These are phyloP conservation scores for Aegle marmelos DNA, from an alignment of 345 rosid genomes.

Conservation along the genomic window DNA sequence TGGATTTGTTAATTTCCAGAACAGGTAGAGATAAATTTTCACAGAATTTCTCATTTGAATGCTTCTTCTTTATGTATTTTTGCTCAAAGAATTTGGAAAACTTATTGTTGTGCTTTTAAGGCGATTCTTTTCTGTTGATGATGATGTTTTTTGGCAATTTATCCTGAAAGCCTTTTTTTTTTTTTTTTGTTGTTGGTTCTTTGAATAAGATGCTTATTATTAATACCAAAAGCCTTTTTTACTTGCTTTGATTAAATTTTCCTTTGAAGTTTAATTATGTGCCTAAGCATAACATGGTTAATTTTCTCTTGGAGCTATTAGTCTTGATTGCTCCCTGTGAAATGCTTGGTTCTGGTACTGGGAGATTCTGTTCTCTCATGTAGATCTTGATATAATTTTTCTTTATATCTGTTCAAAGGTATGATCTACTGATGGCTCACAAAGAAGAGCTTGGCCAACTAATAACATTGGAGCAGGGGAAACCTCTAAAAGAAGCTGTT, in stretches of 20 bases:
- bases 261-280: conserved; percentile 1
- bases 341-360: not conserved
- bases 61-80: not conserved
- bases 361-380: not conserved
- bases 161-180: not conserved
- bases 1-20: too few species aligned
- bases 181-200: too few species aligned
- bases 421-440: conserved; percentile 69
- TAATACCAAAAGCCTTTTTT: not conserved
- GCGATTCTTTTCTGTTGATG: not conserved
- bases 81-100: not conserved
- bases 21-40: not conserved
- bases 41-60: not conserved
- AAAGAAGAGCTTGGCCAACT: conserved; percentile 94
- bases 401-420: conserved; percentile 51
- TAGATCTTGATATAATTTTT: not conserved
- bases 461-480: conserved; percentile 95
- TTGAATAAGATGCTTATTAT: not conserved
- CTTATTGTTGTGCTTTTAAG: not conserved
- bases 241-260: not conserved
- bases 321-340: not conserved
- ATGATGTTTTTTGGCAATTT: not conserved
- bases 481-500: conserved; percentile 86
- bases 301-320: conserved; percentile 3
- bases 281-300: not conserved